A percentile compares a stretch with the other conserved stretches of the same genome.
phyloP scores from a whole-genome alignment of 1,284 basidiomycete genomes.

The Cryptococcus maquisensis region DNA sequence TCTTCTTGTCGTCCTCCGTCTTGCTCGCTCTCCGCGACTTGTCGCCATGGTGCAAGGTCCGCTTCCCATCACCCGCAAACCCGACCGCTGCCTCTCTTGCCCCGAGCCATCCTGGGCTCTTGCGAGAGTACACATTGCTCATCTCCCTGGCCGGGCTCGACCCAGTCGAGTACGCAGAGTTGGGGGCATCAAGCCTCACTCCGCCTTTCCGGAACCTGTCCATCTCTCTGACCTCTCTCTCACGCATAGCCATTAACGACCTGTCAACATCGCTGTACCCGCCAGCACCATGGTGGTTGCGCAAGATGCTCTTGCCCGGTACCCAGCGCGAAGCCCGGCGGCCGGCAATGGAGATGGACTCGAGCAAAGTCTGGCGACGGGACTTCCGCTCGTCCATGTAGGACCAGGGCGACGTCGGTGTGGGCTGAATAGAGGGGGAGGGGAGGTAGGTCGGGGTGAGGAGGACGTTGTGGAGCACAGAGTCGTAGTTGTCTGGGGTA shows the following conservation, averaged over 20 bases:
- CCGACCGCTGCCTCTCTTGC: constrained; percentile 4
- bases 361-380: constrained; percentile 17
- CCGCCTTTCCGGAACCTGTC: constrained; percentile 17
- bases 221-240: constrained; percentile 30
- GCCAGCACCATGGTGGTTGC: constrained; percentile 1
- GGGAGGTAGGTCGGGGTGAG: constrained; percentile 35
- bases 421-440: constrained; percentile 14
- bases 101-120: constrained; percentile 17
- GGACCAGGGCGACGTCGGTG: constrained; percentile 6
- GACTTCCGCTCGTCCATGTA: not conserved
- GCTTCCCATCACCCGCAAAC: constrained; percentile 1
- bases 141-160: constrained; percentile 10
- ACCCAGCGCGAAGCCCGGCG: constrained; percentile 12
- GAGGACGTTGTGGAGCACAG: constrained; percentile 34
- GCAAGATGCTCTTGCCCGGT: constrained; percentile 17
- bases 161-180: constrained; percentile 7
- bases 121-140: not conserved
- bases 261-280: constrained; percentile 1
- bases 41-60: not conserved
- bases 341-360: constrained; percentile 8
- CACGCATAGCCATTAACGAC: constrained; percentile 15
- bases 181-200: constrained; percentile 7
- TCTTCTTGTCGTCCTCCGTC: constrained; percentile 14
- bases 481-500: constrained; percentile 22
- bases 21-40: constrained; percentile 4